phyloP scores from a whole-genome alignment of 441 rosid genomes.

The Geranium incanum region DNA sequence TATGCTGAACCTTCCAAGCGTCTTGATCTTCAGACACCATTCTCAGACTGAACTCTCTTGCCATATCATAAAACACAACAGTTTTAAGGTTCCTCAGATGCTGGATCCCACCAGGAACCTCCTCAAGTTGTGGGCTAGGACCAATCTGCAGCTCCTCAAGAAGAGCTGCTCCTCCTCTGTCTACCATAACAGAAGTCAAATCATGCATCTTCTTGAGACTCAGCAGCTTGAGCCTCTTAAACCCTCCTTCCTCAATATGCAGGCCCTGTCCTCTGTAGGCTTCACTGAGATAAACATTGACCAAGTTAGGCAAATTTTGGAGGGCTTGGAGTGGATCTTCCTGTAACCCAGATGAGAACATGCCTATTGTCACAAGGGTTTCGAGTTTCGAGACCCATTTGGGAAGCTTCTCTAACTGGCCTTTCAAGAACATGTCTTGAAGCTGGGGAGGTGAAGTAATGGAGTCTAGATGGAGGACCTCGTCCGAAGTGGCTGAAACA shows the following conservation, averaged over 20 bases:
- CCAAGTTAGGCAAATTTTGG: conserved; percentile 13
- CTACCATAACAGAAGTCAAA: background rate
- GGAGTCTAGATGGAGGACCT: conserved; percentile 10
- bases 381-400: conserved; percentile 10
- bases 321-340: conserved; percentile 13
- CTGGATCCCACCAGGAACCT: conserved; percentile 17
- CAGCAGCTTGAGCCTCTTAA: conserved; percentile 15
- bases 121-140: conserved; percentile 9
- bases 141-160: conserved; percentile 14
- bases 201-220: background rate
- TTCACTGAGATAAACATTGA: conserved; percentile 5
- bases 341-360: conserved; percentile 5
- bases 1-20: conserved; percentile 4
- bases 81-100: conserved; percentile 10
- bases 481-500: conserved; percentile 10
- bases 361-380: background rate
- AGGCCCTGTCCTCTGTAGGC: conserved; percentile 6
- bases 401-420: conserved; percentile 11
- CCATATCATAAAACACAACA: background rate
- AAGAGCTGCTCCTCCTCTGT: conserved; percentile 14
- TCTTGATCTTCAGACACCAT: background rate
- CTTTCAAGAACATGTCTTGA: conserved; percentile 12
- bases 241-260: conserved; percentile 13
- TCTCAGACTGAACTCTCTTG: background rate
- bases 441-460: conserved; percentile 17